phyloP scores from a whole-genome alignment of 2,329 filamentous ascomycete species.

The Cercospora canescens region DNA sequence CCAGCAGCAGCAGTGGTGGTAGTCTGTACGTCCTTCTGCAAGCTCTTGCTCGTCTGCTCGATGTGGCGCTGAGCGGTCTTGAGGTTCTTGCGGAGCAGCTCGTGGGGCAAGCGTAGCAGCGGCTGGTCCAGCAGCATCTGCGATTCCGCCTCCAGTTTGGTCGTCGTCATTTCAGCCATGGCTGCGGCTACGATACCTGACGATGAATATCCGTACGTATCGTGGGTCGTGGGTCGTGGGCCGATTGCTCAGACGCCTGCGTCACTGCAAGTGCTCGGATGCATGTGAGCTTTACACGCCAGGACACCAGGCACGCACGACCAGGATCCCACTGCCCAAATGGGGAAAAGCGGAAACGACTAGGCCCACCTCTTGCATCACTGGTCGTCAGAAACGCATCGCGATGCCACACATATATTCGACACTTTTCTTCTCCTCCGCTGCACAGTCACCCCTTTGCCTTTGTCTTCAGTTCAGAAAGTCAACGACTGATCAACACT shows the following conservation, averaged over 20 bases:
- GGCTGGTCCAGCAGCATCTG: slow-evolving; percentile 87
- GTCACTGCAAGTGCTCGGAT: background rate
- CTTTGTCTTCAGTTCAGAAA: background rate
- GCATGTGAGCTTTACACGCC: background rate
- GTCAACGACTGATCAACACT: background rate
- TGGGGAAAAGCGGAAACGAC: background rate
- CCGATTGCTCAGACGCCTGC: background rate
- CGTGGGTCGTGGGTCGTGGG: background rate
- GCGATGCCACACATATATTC: slow-evolving; percentile 1
- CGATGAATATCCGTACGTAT: background rate
- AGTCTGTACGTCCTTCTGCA: slow-evolving; percentile 59
- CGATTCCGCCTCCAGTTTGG: slow-evolving; percentile 71
- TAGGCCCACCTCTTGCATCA: slow-evolving; percentile 2
- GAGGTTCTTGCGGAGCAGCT: slow-evolving; percentile 92
- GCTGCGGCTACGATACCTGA: background rate
- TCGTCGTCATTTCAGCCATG: slow-evolving; percentile 55
- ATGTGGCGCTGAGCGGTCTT: slow-evolving; percentile 77
- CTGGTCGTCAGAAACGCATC: slow-evolving; percentile 2
- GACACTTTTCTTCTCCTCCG: slow-evolving; percentile 3
- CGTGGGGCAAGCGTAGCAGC: slow-evolving; percentile 86
- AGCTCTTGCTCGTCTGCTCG: slow-evolving; percentile 66
- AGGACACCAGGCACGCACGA: background rate
- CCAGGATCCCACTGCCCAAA: background rate
- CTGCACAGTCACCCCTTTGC: background rate
- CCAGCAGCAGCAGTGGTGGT: slow-evolving; percentile 57